These are phyloP conservation scores for Thamnidium elegans DNA, from an alignment of 192 early-diverging fungal species.

Conservation along the genomic window DNA sequence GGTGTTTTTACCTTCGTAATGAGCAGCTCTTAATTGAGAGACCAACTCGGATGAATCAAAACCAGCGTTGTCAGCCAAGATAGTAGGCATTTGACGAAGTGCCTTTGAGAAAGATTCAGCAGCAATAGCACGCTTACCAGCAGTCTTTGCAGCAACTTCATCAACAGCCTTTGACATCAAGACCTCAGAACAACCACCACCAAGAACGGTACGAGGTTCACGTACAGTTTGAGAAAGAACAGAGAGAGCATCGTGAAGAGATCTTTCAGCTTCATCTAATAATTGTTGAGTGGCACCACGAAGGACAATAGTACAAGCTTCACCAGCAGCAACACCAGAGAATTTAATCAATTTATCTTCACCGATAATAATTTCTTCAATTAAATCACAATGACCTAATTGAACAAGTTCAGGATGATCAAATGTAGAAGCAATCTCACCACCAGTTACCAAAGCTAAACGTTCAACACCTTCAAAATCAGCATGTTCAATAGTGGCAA, in stretches of 20 bases:
- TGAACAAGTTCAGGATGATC: slow-evolving; percentile 96
- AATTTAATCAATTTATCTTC: slow-evolving; percentile 99
- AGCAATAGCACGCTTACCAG: slow-evolving; percentile 95
- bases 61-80: slow-evolving; percentile 95
- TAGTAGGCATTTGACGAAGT: slow-evolving; percentile 94
- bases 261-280: slow-evolving; percentile 96
- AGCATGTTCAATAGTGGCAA: slow-evolving; percentile 97
- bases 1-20: slow-evolving; percentile 77
- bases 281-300: slow-evolving; percentile 94
- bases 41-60: slow-evolving; percentile 95
- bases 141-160: slow-evolving; percentile 82
- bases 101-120: slow-evolving; percentile 94
- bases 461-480: slow-evolving; percentile 99
- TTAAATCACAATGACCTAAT: slow-evolving; percentile 91
- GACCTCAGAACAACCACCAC: slow-evolving; percentile 96
- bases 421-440: slow-evolving; percentile 98
- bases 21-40: slow-evolving; percentile 87
- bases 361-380: slow-evolving; percentile 98
- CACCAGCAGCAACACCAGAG: slow-evolving; percentile 89
- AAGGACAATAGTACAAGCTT: slow-evolving; percentile 97
- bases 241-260: slow-evolving; percentile 93
- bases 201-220: slow-evolving; percentile 91
- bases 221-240: slow-evolving; percentile 93
- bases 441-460: slow-evolving; percentile 94
- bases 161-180: slow-evolving; percentile 98